phyloP scores from a whole-genome alignment of 2,329 filamentous ascomycete species.

The Hypoxylon sp. region DNA sequence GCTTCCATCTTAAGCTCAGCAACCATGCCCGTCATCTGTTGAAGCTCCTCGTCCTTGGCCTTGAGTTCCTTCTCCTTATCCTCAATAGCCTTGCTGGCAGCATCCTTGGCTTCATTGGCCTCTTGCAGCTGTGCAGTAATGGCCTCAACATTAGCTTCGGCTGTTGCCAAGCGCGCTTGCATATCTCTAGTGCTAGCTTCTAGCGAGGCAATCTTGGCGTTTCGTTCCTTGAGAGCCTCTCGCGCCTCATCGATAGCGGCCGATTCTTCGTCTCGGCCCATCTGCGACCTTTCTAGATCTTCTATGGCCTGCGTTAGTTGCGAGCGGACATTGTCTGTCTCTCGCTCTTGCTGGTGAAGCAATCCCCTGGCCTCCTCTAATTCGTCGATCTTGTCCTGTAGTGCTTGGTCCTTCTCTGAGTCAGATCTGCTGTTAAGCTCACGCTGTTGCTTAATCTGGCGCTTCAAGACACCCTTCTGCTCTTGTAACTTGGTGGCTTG shows the following conservation, averaged over 20 bases:
- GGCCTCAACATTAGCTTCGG: conserved; percentile 58
- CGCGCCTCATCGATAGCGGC: conserved; percentile 56
- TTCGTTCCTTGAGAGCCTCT: conserved; percentile 61
- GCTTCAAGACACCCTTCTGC: conserved; percentile 89
- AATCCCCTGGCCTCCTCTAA: conserved; percentile 61
- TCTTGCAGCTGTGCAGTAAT: conserved; percentile 58
- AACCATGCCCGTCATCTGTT: conserved; percentile 64
- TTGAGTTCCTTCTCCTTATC: conserved; percentile 61
- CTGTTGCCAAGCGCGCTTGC: conserved; percentile 55
- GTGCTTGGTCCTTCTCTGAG: conserved; percentile 74
- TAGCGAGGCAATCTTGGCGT: conserved; percentile 61
- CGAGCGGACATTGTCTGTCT: conserved; percentile 60
- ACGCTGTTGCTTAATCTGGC: conserved; percentile 95
- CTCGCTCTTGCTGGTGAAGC: conserved; percentile 54
- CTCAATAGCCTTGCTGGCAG: conserved; percentile 50
- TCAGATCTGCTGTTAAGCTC: conserved; percentile 93
- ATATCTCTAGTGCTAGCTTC: conserved; percentile 61
- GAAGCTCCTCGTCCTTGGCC: conserved; percentile 56
- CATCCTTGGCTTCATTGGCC: conserved; percentile 52
- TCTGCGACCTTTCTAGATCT: conserved; percentile 62
- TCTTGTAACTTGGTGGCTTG: conserved; percentile 85
- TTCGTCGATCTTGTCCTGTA: conserved; percentile 71
- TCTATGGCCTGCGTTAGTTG: conserved; percentile 65
- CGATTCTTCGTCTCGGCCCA: conserved; percentile 54
- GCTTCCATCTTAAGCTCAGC: conserved; percentile 74